phyloP scores from a whole-genome alignment of 768 basidiomycete species.

The Chalciporus sphaerocephalus region DNA sequence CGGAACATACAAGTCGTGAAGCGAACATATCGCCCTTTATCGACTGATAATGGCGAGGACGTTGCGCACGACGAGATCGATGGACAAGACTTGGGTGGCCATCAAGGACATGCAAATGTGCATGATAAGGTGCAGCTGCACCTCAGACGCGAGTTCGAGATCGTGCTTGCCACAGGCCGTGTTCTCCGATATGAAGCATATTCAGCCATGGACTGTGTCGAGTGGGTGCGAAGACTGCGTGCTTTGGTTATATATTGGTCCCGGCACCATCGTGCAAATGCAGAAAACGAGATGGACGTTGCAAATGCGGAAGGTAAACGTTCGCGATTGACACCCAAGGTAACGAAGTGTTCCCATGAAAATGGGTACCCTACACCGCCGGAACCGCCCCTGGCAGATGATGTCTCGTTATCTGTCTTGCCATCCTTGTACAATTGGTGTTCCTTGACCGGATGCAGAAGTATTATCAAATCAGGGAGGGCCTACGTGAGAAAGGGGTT shows the following conservation, averaged over 20 bases:
- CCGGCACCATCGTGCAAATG: constrained; percentile 67
- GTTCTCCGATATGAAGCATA: constrained; percentile 74
- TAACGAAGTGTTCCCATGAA: constrained; percentile 26
- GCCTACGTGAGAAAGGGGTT: constrained; percentile 68
- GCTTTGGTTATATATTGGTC: constrained; percentile 77
- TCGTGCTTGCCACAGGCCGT: constrained; percentile 63
- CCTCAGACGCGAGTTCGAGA: constrained; percentile 71
- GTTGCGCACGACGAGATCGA: constrained; percentile 38
- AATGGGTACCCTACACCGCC: constrained; percentile 41
- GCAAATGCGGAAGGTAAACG: constrained; percentile 49
- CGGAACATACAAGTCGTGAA: constrained; percentile 61
- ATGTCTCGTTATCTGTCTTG: constrained; percentile 53
- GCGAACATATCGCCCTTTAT: constrained; percentile 40
- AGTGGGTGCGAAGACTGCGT: constrained; percentile 81
- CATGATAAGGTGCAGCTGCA: constrained; percentile 44
- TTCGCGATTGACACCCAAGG: constrained; percentile 57
- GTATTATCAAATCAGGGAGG: constrained; percentile 69
- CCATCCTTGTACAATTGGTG: constrained; percentile 84
- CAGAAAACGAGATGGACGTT: constrained; percentile 76
- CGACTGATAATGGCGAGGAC: constrained; percentile 27
- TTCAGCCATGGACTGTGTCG: constrained; percentile 60
- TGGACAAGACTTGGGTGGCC: constrained; percentile 63
- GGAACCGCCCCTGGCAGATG: constrained; percentile 51
- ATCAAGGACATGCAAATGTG: constrained; percentile 42
- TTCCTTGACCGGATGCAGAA: constrained; percentile 69